phyloP scores from a whole-genome alignment of 2,329 filamentous ascomycete species.

The Elsinoe ampelina region DNA sequence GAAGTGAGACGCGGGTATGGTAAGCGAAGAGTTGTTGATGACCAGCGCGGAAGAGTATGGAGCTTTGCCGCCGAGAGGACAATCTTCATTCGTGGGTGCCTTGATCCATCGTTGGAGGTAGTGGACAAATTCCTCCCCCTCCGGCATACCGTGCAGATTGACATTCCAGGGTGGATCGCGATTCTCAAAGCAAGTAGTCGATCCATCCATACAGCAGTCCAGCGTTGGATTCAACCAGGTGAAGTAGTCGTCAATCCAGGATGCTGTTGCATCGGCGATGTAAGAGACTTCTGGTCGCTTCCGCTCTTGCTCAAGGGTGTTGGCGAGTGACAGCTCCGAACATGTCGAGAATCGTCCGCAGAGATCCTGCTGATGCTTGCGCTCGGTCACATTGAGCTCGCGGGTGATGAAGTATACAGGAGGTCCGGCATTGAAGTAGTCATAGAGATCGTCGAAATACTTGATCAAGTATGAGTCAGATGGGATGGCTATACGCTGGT shows the following conservation, averaged over 20 bases:
- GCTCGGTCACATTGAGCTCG: slow-evolving; percentile 66
- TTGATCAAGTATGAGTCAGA: slow-evolving; percentile 89
- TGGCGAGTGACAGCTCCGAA: slow-evolving; percentile 71
- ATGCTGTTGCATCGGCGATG: slow-evolving; percentile 78
- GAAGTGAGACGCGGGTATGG: slow-evolving; percentile 79
- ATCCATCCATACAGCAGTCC: slow-evolving; percentile 57
- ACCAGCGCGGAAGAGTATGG: slow-evolving; percentile 79
- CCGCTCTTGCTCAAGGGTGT: slow-evolving; percentile 86
- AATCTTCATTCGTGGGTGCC: slow-evolving; percentile 70
- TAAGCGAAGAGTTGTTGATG: slow-evolving; percentile 56
- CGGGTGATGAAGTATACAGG: slow-evolving; percentile 94
- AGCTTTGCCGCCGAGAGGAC: slow-evolving; percentile 79
- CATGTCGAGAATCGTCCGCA: slow-evolving; percentile 90
- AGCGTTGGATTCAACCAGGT: slow-evolving; percentile 87
- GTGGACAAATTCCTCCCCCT: slow-evolving; percentile 79
- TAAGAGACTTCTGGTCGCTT: slow-evolving; percentile 83
- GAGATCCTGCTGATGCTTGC: slow-evolving; percentile 69
- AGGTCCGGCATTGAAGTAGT: slow-evolving; percentile 82
- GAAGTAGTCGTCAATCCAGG: slow-evolving; percentile 96
- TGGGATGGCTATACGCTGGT: slow-evolving; percentile 89
- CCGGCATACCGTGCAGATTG: slow-evolving; percentile 81
- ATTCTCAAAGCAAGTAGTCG: slow-evolving; percentile 61
- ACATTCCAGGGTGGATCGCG: slow-evolving; percentile 80
- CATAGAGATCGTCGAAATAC: slow-evolving; percentile 93
- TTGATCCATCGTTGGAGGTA: slow-evolving; percentile 78